A percentile compares a stretch with the other conserved stretches of the same genome.
phyloP scores from a whole-genome alignment of 2,329 filamentous ascomycete species.

The Lachnellula suecica region DNA sequence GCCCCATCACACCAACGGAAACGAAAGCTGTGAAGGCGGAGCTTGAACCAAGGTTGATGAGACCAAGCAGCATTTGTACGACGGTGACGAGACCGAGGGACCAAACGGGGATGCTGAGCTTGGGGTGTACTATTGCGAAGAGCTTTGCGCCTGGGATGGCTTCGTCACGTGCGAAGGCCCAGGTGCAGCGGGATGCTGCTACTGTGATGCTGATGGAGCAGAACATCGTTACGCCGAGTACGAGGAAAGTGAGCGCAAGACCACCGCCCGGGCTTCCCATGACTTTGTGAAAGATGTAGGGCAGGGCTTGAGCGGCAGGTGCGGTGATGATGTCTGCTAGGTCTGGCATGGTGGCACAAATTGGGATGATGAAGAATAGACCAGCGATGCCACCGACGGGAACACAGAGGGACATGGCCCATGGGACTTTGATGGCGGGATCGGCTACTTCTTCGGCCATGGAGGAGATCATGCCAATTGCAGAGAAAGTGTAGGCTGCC shows the following conservation, averaged over 20 bases:
- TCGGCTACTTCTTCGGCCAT: slow-evolving; percentile 61
- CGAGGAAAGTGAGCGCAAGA: slow-evolving; percentile 47
- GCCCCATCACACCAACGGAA: slow-evolving; percentile 68
- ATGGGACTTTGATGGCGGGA: slow-evolving; percentile 48
- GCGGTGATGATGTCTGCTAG: slow-evolving; percentile 44
- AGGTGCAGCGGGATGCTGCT: slow-evolving; percentile 60
- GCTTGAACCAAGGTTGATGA: slow-evolving; percentile 66
- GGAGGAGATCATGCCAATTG: slow-evolving; percentile 60
- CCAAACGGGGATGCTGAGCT: slow-evolving; percentile 64
- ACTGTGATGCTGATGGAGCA: slow-evolving; percentile 53
- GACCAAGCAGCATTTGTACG: slow-evolving; percentile 66
- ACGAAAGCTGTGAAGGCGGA: slow-evolving; percentile 72
- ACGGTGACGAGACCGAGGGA: slow-evolving; percentile 59
- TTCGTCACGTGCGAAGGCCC: slow-evolving; percentile 66
- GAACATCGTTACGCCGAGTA: slow-evolving; percentile 50
- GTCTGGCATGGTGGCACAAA: slow-evolving; percentile 48
- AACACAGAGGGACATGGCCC: slow-evolving; percentile 46
- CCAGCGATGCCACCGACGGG: slow-evolving; percentile 48
- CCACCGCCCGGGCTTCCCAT: slow-evolving; percentile 49
- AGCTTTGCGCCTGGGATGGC: slow-evolving; percentile 62
- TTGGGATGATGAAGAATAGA: slow-evolving; percentile 50
- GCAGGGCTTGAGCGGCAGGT: slow-evolving; percentile 47
- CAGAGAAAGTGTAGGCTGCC: slow-evolving; percentile 56
- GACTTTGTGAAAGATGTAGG: slow-evolving; percentile 48
- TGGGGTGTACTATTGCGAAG: slow-evolving; percentile 60